phyloP scores from a whole-genome alignment of 73 alveolate species.

The Effrenium voratum region DNA sequence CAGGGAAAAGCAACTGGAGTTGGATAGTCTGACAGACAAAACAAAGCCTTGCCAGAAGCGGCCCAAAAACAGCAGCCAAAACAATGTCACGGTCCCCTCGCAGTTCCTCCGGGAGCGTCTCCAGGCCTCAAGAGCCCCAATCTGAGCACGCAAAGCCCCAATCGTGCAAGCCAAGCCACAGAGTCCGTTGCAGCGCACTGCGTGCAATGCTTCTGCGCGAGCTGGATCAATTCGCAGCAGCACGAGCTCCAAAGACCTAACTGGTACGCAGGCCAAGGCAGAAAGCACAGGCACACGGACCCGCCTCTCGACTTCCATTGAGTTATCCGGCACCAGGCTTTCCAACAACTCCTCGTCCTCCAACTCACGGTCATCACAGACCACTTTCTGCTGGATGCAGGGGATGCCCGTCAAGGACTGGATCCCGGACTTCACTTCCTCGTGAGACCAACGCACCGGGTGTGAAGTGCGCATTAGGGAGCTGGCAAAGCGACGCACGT shows the following conservation, averaged over 20 bases:
- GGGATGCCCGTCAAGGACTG: constrained; percentile 8
- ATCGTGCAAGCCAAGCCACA: background rate
- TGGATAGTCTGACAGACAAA: no score
- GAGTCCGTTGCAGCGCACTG: constrained; percentile 54
- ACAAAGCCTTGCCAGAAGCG: background rate
- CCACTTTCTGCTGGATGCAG: constrained; percentile 61
- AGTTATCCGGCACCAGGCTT: background rate
- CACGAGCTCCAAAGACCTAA: constrained; percentile 30
- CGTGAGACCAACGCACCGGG: no score
- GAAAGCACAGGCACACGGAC: no score
- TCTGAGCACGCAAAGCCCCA: background rate
- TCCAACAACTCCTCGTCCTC: background rate
- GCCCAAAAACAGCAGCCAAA: constrained; percentile 32
- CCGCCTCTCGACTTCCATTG: constrained; percentile 22
- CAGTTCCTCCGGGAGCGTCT: constrained; percentile 42
- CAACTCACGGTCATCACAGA: background rate
- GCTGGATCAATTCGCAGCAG: constrained; percentile 25
- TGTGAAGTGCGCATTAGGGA: no score
- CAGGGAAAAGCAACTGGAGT: no score
- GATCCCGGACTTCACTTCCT: constrained; percentile 54
- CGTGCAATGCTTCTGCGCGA: constrained; percentile 62
- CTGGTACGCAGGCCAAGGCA: no score
- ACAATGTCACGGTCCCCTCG: constrained; percentile 71
- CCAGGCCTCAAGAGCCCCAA: constrained; percentile 8
- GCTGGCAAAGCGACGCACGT: no score